Conservation (phyloP, 2,329 filamentous ascomycete genomes). For the Pyricularia grisea region DNA sequence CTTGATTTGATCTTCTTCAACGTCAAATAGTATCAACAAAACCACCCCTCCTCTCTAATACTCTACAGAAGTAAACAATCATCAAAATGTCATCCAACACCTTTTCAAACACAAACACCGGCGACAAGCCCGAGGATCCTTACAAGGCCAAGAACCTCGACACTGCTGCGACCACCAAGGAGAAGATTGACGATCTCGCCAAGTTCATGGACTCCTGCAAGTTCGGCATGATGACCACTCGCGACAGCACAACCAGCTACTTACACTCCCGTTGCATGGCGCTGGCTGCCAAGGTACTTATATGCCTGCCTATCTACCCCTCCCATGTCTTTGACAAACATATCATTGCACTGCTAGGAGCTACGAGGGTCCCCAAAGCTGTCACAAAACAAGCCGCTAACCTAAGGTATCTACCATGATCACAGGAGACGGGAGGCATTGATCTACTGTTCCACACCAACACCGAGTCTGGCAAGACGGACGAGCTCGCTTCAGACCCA, state of each 20-base stretch:
- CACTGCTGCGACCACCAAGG: slow-evolving; percentile 50
- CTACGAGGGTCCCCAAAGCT: too few species aligned
- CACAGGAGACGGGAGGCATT: slow-evolving; percentile 64
- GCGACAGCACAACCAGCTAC: slow-evolving; percentile 51
- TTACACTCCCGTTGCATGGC: slow-evolving; percentile 83
- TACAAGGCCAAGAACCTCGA: slow-evolving; percentile 56
- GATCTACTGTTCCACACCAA: slow-evolving; percentile 90
- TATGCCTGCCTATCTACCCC: too few species aligned
- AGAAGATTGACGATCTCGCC: slow-evolving; percentile 68
- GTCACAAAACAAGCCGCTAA: background rate
- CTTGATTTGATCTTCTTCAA: background rate
- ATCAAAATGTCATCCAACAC: slow-evolving; percentile 6
- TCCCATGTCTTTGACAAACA: too few species aligned
- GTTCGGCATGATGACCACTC: slow-evolving; percentile 84
- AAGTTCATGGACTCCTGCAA: slow-evolving; percentile 65
- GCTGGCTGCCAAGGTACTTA: slow-evolving; percentile 61
- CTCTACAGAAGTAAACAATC: background rate
- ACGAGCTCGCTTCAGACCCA: slow-evolving; percentile 64
- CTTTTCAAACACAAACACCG: slow-evolving; percentile 5
- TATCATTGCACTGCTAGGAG: too few species aligned
- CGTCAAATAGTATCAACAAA: background rate
- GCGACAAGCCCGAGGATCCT: slow-evolving; percentile 7
- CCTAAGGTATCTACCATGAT: background rate
- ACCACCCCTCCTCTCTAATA: background rate
- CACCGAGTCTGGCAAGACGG: slow-evolving; percentile 79